Evolutionary conservation across 805 yeast genomes (phyloP).

Genomic region (Blastobotrys americana): DNA sequence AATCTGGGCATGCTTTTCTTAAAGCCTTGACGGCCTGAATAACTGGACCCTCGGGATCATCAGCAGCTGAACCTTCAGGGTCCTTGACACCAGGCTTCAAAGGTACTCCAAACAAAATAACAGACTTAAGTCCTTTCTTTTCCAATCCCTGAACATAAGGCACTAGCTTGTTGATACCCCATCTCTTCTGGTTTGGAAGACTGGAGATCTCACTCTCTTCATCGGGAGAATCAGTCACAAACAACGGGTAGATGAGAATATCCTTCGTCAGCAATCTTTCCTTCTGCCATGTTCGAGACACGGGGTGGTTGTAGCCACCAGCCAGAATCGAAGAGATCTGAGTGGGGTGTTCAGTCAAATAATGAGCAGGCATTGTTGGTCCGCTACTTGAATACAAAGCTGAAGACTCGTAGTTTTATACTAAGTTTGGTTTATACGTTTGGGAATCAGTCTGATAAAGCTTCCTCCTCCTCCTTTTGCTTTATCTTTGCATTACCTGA

Average conservation of each 20-base stretch:
- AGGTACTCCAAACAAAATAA: slow-evolving; percentile 89
- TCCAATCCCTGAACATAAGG: slow-evolving; percentile 67
- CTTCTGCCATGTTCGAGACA: slow-evolving; percentile 84
- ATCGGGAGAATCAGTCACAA: slow-evolving; percentile 72
- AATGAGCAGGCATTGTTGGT: slow-evolving; percentile 54
- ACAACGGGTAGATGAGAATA: slow-evolving; percentile 90
- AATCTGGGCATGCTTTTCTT: slow-evolving; percentile 61
- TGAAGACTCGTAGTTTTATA: too few relatives aligned
- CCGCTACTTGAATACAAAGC: too few relatives aligned
- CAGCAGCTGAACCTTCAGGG: slow-evolving; percentile 78
- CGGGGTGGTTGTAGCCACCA: slow-evolving; percentile 91
- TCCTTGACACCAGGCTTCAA: slow-evolving; percentile 71
- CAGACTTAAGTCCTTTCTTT: slow-evolving; percentile 74
- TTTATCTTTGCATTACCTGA: too few relatives aligned
- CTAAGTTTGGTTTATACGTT: too few relatives aligned
- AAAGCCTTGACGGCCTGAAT: slow-evolving; percentile 67
- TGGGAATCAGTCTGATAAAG: neutral
- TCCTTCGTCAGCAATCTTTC: slow-evolving; percentile 75
- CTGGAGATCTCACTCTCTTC: slow-evolving; percentile 70
- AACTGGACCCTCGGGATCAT: slow-evolving; percentile 94
- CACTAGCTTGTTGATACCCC: slow-evolving; percentile 71
- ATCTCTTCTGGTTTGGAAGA: slow-evolving; percentile 81
- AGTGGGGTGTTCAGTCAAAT: slow-evolving; percentile 49
- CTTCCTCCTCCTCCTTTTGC: slow-evolving; percentile 1
- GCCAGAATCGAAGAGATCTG: slow-evolving; percentile 70